Evolutionary conservation across 2,329 filamentous ascomycete species (phyloP), one percentile per base, ranked within the genome.

Genomic region (Aspergillus awamori): DNA sequence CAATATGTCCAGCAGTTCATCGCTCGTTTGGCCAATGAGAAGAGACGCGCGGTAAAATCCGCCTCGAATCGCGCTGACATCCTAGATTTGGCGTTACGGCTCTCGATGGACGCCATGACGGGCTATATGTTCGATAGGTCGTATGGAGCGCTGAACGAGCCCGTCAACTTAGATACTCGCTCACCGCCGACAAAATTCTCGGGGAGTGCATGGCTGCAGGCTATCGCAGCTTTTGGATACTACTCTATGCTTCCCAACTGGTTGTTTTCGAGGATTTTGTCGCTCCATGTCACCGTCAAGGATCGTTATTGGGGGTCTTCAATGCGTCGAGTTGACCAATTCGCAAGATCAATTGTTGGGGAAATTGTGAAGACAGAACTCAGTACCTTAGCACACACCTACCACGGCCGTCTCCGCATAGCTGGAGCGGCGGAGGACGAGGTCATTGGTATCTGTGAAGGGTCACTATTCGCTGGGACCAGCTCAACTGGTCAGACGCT

Each of bases 101-200:
- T 58, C 1, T 58, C 57, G 24, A 41, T 58, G n/a, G 57, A 58
- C 4, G 57, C 53, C 2, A 43, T 58, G 48, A 48, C 57, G 15
- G 57, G 57, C 26, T 58, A 58, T 4, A 49, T 58, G 33, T 53
- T 58, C 22, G 28, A 53, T 13, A 45, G n/a, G 24, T 6, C 39
- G 22, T 58, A 58, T 30, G 57, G 48, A 28, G 57, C 47, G 13
- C 15, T 58, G 7, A 36, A n/a, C 22, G 57, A 58, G 48, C 8
- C 26, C 10, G 30, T n/a, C 10, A 20, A 28, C 8, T 11, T 28
- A 3, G 8, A 13, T 8, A 10, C 7, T 30, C 24, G 5, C 22
- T 39, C 53, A 20, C 38, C 26, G 24, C 13, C n/a, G 7, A n/a
- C 22, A 17, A 55, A 51, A 24, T 51, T 51, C 47, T 30, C 47